Conservation (phyloP, 2,329 filamentous ascomycete genomes). For the Alternaria postmessia region DNA sequence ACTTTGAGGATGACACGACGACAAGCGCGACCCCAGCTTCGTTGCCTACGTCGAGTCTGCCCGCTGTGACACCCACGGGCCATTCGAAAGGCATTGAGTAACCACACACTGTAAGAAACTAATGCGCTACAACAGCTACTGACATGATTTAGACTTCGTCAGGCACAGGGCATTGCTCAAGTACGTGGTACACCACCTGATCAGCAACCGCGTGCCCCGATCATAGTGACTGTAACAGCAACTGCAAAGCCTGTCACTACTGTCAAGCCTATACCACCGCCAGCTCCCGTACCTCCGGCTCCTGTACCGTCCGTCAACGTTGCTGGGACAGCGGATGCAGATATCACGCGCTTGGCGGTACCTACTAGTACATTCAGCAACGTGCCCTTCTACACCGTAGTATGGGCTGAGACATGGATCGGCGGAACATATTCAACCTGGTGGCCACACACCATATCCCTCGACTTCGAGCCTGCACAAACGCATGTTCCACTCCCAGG, state of each 20-base stretch:
- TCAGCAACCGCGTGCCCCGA: background rate
- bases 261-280: constrained; percentile 9
- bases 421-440: constrained; percentile 40
- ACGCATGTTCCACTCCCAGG: constrained; percentile 36
- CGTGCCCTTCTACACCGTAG: constrained; percentile 37
- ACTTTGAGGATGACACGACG: background rate
- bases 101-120: background rate
- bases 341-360: background rate
- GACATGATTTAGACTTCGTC: constrained; percentile 22
- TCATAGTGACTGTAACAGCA: background rate
- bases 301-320: background rate
- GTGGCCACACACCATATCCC: constrained; percentile 40
- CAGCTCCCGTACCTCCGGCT: constrained; percentile 9
- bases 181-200: constrained; percentile 1
- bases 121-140: background rate
- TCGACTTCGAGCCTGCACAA: constrained; percentile 33
- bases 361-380: constrained; percentile 13
- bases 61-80: background rate
- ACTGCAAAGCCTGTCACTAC: constrained; percentile 1
- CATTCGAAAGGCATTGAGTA: constrained; percentile 3
- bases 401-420: constrained; percentile 46
- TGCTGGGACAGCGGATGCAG: background rate
- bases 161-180: constrained; percentile 15
- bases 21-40: constrained; percentile 15
- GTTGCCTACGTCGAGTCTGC: constrained; percentile 1